These are phyloP conservation scores for Phenoliferia sp. DNA, from an alignment of 1,284 basidiomycete genomes.

Conservation along the genomic window DNA sequence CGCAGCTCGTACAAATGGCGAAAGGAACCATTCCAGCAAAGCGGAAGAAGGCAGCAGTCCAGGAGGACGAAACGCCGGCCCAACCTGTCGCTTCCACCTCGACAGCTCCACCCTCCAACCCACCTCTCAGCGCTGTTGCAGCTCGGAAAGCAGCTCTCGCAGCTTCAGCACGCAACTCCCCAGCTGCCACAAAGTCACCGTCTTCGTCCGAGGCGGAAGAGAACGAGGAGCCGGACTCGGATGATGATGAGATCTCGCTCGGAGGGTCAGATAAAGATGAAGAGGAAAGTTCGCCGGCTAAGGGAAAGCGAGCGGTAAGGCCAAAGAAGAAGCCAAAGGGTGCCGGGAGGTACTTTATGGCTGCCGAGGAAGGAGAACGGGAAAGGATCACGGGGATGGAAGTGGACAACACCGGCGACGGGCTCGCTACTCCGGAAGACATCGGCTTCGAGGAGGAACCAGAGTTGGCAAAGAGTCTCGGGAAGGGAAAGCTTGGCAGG, in stretches of 20 bases:
- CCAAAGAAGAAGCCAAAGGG: slow-evolving; percentile 2
- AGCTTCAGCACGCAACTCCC: background rate
- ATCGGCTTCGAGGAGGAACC: background rate
- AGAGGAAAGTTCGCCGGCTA: background rate
- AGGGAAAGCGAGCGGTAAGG: background rate
- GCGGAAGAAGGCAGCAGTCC: background rate
- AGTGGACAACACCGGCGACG: background rate
- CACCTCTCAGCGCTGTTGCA: slow-evolving; percentile 17
- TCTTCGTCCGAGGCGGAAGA: background rate
- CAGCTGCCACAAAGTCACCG: background rate
- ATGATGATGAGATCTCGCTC: background rate
- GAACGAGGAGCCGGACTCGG: background rate
- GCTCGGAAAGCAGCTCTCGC: slow-evolving; percentile 21
- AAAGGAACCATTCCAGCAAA: background rate
- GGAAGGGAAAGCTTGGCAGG: slow-evolving; percentile 3
- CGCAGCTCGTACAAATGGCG: background rate
- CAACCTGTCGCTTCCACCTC: background rate
- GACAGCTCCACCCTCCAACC: background rate
- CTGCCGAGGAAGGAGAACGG: background rate
- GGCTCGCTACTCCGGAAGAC: background rate
- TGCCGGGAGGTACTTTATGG: slow-evolving; percentile 10
- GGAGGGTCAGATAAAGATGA: background rate
- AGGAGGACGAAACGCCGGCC: background rate
- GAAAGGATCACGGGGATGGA: slow-evolving; percentile 2
- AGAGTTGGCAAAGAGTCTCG: background rate